Evolutionary conservation across 257 asterid species (phyloP).

Genomic region (Lycium ferocissimum): DNA sequence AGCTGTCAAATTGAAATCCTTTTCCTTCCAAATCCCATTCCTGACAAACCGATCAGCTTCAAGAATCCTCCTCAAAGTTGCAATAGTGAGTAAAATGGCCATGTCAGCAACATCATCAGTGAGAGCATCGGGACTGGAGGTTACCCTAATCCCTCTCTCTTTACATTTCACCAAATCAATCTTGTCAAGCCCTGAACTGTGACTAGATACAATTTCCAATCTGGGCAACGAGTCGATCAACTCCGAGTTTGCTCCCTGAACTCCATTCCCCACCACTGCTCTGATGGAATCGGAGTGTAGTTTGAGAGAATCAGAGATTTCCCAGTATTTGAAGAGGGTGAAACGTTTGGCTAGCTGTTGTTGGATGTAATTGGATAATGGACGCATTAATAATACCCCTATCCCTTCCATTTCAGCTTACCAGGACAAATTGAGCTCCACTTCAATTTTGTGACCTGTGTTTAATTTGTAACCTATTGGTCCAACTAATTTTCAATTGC

Average conservation of each 20-base stretch:
- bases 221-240: conserved; percentile 60
- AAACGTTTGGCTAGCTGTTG: conserved; percentile 51
- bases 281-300: conserved; percentile 44
- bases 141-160: conserved; percentile 62
- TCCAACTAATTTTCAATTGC: too few relatives aligned
- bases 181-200: conserved; percentile 67
- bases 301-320: conserved; percentile 42
- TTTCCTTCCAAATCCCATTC: conserved; percentile 56
- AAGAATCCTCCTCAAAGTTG: conserved; percentile 64
- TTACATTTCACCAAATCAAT: conserved; percentile 60
- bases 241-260: conserved; percentile 54
- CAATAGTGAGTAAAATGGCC: conserved; percentile 59
- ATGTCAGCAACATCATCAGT: conserved; percentile 68
- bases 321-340: conserved; percentile 59
- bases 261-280: conserved; percentile 59
- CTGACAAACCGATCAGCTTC: conserved; percentile 57
- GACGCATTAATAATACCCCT: conserved; percentile 58
- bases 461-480: too few relatives aligned
- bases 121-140: conserved; percentile 60
- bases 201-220: conserved; percentile 60
- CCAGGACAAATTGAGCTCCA: background rate
- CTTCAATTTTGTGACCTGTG: background rate
- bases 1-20: conserved; percentile 49
- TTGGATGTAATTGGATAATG: conserved; percentile 57
- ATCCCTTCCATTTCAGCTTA: conserved; percentile 45